Conservation (phyloP, 2,329 filamentous ascomycete genomes). For the Drechslera avenae region DNA sequence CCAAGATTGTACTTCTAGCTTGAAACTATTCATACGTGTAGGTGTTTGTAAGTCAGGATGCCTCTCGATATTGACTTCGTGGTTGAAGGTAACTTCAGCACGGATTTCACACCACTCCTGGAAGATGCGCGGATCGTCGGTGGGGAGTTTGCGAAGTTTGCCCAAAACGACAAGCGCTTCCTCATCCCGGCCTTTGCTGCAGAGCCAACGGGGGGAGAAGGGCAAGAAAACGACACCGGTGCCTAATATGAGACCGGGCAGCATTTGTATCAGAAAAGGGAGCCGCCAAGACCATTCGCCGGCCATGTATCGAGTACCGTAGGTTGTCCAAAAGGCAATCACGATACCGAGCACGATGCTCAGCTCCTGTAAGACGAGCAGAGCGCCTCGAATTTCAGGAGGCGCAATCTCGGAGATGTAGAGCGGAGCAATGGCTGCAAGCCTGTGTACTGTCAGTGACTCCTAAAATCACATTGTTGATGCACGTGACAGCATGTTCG, state of each 20-base stretch:
- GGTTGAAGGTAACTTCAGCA: constrained; percentile 60
- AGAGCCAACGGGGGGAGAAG: constrained; percentile 62
- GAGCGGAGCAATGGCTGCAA: constrained; percentile 54
- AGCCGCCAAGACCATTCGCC: constrained; percentile 54
- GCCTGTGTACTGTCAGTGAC: constrained; percentile 18
- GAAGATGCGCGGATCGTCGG: constrained; percentile 56
- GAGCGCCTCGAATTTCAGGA: constrained; percentile 55
- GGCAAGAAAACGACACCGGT: constrained; percentile 56
- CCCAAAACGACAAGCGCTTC: constrained; percentile 57
- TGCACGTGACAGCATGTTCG: background rate
- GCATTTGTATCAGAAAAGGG: constrained; percentile 55
- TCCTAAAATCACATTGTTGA: background rate
- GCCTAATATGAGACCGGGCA: constrained; percentile 49
- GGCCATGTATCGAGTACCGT: constrained; percentile 54
- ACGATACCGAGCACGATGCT: constrained; percentile 56
- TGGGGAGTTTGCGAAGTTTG: constrained; percentile 57
- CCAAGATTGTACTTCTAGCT: constrained; percentile 55
- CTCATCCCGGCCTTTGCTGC: constrained; percentile 49
- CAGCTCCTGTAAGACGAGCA: constrained; percentile 57
- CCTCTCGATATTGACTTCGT: constrained; percentile 50
- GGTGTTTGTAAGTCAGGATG: constrained; percentile 43
- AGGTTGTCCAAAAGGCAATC: constrained; percentile 61
- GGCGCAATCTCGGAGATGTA: constrained; percentile 56
- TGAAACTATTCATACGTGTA: constrained; percentile 43
- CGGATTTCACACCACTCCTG: constrained; percentile 60